A percentile compares a stretch with the other conserved stretches of the same genome.
Evolutionary conservation across 495 filamentous ascomycete genomes (phyloP).

Genomic region (Saxophila tyrrhenica): DNA sequence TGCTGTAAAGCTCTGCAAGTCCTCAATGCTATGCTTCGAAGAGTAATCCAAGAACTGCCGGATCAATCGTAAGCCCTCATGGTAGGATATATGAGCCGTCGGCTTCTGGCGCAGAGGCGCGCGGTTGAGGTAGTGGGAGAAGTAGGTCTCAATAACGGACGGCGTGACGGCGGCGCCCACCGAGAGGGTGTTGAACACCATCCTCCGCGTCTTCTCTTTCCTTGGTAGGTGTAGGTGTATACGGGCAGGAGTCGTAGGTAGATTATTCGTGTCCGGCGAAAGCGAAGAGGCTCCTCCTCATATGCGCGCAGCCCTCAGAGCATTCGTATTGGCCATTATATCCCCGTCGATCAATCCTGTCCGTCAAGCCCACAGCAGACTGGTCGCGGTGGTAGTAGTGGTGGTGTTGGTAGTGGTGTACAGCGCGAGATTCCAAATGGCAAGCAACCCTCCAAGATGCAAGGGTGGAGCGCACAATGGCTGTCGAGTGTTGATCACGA

Average conservation of each 20-base stretch:
- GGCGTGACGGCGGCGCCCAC: conserved; percentile 66
- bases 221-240: background rate
- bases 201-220: conserved; percentile 21
- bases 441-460: too few species aligned
- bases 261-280: background rate
- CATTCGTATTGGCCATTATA: too few species aligned
- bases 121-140: conserved; percentile 76
- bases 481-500: background rate
- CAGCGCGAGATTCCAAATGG: background rate
- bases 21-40: conserved; percentile 80
- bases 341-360: too few species aligned
- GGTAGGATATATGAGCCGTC: conserved; percentile 79
- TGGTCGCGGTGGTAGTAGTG: background rate
- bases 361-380: too few species aligned
- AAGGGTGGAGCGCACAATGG: background rate
- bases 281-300: background rate
- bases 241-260: background rate
- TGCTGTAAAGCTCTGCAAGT: conserved; percentile 76
- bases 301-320: background rate
- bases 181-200: conserved; percentile 63
- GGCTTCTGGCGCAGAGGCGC: conserved; percentile 64
- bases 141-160: conserved; percentile 62
- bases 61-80: conserved; percentile 82
- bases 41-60: conserved; percentile 72
- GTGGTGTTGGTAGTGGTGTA: background rate